These are phyloP conservation scores for Leccinum olivaceoglutinosum DNA, from an alignment of 1,284 basidiomycete species.

Conservation along the genomic window DNA sequence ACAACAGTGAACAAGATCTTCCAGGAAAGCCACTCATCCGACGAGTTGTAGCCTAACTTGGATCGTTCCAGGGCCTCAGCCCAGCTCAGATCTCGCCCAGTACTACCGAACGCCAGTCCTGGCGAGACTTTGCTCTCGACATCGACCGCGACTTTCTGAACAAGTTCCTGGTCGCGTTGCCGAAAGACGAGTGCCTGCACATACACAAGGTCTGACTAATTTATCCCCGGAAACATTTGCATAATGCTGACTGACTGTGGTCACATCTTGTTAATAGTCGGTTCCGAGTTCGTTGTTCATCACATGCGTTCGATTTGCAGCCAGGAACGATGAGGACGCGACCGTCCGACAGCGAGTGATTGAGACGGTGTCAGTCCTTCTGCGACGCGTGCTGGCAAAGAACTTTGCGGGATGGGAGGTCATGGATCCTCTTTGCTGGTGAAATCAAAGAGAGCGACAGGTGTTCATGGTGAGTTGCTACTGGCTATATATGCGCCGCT, in stretches of 20 bases:
- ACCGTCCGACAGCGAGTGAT: slow-evolving; percentile 36
- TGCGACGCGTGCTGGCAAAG: slow-evolving; percentile 46
- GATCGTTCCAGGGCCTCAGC: too few relatives aligned
- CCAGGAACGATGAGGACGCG: slow-evolving; percentile 29
- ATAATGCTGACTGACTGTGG: slow-evolving; percentile 3
- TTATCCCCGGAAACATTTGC: background rate
- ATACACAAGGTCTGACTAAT: slow-evolving; percentile 38
- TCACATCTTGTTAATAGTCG: slow-evolving; percentile 38
- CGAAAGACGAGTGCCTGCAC: slow-evolving; percentile 38
- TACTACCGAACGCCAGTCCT: slow-evolving; percentile 38
- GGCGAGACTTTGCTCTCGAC: slow-evolving; percentile 43
- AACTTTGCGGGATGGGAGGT: slow-evolving; percentile 60
- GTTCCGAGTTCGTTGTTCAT: slow-evolving; percentile 44
- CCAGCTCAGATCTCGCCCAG: slow-evolving; percentile 18
- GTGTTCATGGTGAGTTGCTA: slow-evolving; percentile 46
- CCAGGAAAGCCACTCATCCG: too few relatives aligned
- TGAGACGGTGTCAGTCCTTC: slow-evolving; percentile 42
- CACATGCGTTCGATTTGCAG: slow-evolving; percentile 35
- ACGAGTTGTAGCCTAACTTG: too few relatives aligned
- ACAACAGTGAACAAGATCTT: too few relatives aligned
- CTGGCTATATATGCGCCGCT: background rate
- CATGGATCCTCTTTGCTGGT: slow-evolving; percentile 59
- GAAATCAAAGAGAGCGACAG: slow-evolving; percentile 50
- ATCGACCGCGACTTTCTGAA: slow-evolving; percentile 43
- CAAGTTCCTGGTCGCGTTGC: slow-evolving; percentile 25